Conservation (phyloP, 1,139 yeast genomes). For the Geotrichum aggregatum region DNA sequence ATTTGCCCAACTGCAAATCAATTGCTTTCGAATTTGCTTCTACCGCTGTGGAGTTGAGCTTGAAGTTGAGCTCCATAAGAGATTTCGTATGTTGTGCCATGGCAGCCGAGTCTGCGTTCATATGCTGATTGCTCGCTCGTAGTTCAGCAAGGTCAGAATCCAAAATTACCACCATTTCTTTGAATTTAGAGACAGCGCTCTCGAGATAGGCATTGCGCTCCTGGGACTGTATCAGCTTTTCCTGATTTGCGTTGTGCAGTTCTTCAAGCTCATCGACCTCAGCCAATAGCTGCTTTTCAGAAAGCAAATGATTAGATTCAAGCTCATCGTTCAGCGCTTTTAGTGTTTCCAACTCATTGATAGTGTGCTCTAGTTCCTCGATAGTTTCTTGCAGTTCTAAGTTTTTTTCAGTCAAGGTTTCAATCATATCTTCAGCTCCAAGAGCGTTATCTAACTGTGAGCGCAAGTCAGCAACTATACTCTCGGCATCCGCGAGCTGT, state of each 20-base stretch:
- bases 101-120: slow-evolving; percentile 25
- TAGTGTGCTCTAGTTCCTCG: slow-evolving; percentile 41
- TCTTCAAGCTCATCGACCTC: slow-evolving; percentile 44
- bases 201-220: slow-evolving; percentile 40
- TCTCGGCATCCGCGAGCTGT: slow-evolving; percentile 43
- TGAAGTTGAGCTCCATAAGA: slow-evolving; percentile 31
- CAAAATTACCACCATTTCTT: slow-evolving; percentile 34
- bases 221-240: slow-evolving; percentile 37
- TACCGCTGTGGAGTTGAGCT: slow-evolving; percentile 29
- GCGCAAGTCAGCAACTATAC: slow-evolving; percentile 46
- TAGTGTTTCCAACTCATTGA: slow-evolving; percentile 57
- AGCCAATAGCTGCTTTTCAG: slow-evolving; percentile 51
- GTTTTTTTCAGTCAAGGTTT: slow-evolving; percentile 54
- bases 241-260: slow-evolving; percentile 35
- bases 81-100: slow-evolving; percentile 27
- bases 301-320: slow-evolving; percentile 54
- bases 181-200: slow-evolving; percentile 32
- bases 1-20: slow-evolving; percentile 32
- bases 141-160: slow-evolving; percentile 34
- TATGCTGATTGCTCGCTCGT: slow-evolving; percentile 24
- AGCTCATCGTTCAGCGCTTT: slow-evolving; percentile 58
- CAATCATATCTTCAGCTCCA: slow-evolving; percentile 47
- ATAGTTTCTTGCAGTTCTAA: slow-evolving; percentile 45
- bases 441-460: slow-evolving; percentile 39
- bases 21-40: slow-evolving; percentile 30